These are phyloP conservation scores for Starmera stellimalicola DNA, from an alignment of 1,139 yeast species.

Conservation along the genomic window DNA sequence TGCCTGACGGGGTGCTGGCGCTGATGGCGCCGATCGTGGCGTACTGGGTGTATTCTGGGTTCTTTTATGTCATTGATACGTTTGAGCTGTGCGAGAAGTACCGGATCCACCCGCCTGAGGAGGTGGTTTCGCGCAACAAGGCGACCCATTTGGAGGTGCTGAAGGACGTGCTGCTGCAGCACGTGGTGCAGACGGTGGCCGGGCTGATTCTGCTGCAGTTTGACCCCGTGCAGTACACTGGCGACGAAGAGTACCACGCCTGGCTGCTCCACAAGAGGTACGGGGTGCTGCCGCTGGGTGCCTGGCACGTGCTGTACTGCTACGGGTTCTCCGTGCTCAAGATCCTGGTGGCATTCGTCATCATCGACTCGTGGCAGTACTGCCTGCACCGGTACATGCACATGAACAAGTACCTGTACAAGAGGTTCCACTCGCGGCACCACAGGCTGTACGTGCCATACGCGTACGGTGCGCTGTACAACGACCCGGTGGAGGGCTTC, in stretches of 20 bases:
- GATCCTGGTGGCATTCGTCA: constrained; percentile 51
- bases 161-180: constrained; percentile 78
- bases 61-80: constrained; percentile 70
- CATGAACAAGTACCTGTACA: constrained; percentile 62
- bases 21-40: constrained; percentile 66
- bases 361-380: constrained; percentile 94
- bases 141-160: constrained; percentile 63
- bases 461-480: constrained; percentile 93
- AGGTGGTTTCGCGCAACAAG: constrained; percentile 64
- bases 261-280: constrained; percentile 52
- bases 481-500: constrained; percentile 91
- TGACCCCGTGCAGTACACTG: constrained; percentile 62
- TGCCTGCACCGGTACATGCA: constrained; percentile 88
- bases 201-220: constrained; percentile 47
- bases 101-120: constrained; percentile 88
- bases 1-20: constrained; percentile 70
- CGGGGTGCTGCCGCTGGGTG: constrained; percentile 32
- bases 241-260: constrained; percentile 58
- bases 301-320: constrained; percentile 41
- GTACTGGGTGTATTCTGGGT: constrained; percentile 70
- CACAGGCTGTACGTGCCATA: constrained; percentile 92
- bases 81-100: constrained; percentile 69
- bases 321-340: constrained; percentile 53
- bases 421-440: constrained; percentile 84
- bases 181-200: constrained; percentile 64